A percentile compares a stretch with the other conserved stretches of the same genome.
phyloP scores from a whole-genome alignment of 495 filamentous ascomycete genomes.

The Hypoxylon cercidicola region DNA sequence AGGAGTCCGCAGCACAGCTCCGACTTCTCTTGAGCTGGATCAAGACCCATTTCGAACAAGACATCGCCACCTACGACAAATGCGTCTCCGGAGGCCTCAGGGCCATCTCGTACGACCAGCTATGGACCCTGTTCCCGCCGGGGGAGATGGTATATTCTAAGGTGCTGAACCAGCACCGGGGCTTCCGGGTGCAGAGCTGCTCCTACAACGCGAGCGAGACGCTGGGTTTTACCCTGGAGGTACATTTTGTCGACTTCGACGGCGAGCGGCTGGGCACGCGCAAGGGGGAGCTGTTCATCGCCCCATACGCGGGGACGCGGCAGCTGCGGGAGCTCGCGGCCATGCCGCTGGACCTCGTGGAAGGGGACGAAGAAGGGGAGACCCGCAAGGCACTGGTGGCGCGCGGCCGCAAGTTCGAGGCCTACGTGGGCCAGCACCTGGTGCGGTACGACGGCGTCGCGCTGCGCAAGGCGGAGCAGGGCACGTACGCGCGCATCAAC shows the following conservation, averaged over 20 bases:
- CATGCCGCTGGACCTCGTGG: constrained; percentile 45
- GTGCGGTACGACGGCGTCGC: constrained; percentile 45
- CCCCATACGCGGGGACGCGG: constrained; percentile 42
- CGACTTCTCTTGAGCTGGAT: constrained; percentile 50
- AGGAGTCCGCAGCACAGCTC: constrained; percentile 43
- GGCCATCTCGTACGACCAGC: constrained; percentile 47
- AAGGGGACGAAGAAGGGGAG: no score
- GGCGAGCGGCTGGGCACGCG: constrained; percentile 46
- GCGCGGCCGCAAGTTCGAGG: no score
- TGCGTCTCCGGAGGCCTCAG: constrained; percentile 39
- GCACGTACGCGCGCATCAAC: constrained; percentile 39
- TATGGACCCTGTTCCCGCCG: constrained; percentile 53
- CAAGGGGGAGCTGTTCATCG: constrained; percentile 28
- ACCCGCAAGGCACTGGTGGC: no score
- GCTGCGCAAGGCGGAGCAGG: constrained; percentile 38
- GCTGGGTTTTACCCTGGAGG: constrained; percentile 21
- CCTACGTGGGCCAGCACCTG: constrained; percentile 45
- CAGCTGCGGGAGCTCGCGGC: constrained; percentile 40
- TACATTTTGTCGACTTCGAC: constrained; percentile 48
- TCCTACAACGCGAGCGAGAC: constrained; percentile 38
- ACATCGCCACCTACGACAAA: constrained; percentile 46
- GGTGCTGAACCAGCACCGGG: constrained; percentile 43
- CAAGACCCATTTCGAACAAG: constrained; percentile 45
- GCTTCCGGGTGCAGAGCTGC: constrained; percentile 37
- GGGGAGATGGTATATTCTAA: constrained; percentile 41